These are phyloP conservation scores for Geotrichum australiense DNA, from an alignment of 1,139 yeast species.

Conservation along the genomic window DNA sequence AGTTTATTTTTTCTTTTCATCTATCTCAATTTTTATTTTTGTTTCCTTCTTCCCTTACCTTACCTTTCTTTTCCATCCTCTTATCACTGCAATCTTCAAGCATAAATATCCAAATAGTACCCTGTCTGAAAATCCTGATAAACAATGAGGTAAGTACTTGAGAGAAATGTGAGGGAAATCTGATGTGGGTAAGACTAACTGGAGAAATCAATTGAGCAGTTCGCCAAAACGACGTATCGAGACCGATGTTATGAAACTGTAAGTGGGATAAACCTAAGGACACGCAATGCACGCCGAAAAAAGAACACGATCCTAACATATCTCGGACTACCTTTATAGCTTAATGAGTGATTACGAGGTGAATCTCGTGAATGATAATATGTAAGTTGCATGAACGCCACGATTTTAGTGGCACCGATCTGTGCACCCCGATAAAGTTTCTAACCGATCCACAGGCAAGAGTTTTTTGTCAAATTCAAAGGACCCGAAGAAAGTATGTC, in stretches of 20 bases:
- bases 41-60: not conserved
- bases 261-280: too few relatives aligned
- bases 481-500: constrained; percentile 73
- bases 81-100: too few relatives aligned
- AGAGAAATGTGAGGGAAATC: not conserved
- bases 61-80: not conserved
- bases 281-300: too few relatives aligned
- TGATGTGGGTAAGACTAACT: not conserved
- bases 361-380: constrained; percentile 72
- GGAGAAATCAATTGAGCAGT: constrained; percentile 31
- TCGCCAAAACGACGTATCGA: constrained; percentile 86
- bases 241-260: constrained; percentile 93
- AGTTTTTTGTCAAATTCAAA: constrained; percentile 73
- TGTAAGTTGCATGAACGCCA: constrained; percentile 33
- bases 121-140: not conserved
- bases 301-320: too few relatives aligned
- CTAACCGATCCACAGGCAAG: constrained; percentile 43
- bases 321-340: constrained; percentile 29
- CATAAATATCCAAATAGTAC: too few relatives aligned
- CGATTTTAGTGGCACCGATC: not conserved
- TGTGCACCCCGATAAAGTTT: not conserved
- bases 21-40: constrained; percentile 2
- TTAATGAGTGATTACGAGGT: constrained; percentile 94
- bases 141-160: constrained; percentile 6
- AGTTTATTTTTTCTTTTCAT: too few relatives aligned